A percentile compares a stretch with the other conserved stretches of the same genome.
These are phyloP conservation scores for Pseudogymnoascus pannorum DNA, from an alignment of 2,329 filamentous ascomycete genomes.

Conservation along the genomic window DNA sequence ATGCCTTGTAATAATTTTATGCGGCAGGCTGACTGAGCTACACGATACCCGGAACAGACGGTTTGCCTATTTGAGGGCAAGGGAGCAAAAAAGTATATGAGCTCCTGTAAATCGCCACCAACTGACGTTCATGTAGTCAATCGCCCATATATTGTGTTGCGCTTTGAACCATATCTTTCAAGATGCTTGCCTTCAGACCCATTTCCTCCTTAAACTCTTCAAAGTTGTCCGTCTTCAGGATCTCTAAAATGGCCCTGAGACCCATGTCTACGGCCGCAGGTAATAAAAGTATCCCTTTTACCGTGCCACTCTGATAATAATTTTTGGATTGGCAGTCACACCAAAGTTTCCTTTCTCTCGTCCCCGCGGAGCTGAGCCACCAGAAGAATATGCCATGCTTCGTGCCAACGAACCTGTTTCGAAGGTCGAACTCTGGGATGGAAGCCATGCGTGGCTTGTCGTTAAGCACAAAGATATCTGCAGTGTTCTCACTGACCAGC, in stretches of 20 bases:
- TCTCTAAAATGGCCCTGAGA: not conserved
- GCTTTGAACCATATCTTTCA: not conserved
- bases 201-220: not conserved
- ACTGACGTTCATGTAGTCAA: not conserved
- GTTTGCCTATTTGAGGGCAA: not conserved
- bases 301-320: not conserved
- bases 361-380: conserved; percentile 34
- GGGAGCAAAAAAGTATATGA: not conserved
- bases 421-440: conserved; percentile 39
- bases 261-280: not conserved
- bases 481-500: conserved; percentile 36
- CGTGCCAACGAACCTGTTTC: conserved; percentile 38
- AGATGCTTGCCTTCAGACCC: not conserved
- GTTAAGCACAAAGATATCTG: conserved; percentile 42
- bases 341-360: conserved; percentile 35
- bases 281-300: not conserved
- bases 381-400: conserved; percentile 37
- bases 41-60: not conserved
- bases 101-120: not conserved
- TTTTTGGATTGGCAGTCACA: conserved; percentile 12
- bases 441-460: conserved; percentile 40
- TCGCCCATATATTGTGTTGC: not conserved
- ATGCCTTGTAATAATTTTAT: not conserved
- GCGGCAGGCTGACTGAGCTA: not conserved
- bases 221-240: not conserved